Conservation (phyloP, 305 asterid genomes). For the Fraxinus paxiana region DNA sequence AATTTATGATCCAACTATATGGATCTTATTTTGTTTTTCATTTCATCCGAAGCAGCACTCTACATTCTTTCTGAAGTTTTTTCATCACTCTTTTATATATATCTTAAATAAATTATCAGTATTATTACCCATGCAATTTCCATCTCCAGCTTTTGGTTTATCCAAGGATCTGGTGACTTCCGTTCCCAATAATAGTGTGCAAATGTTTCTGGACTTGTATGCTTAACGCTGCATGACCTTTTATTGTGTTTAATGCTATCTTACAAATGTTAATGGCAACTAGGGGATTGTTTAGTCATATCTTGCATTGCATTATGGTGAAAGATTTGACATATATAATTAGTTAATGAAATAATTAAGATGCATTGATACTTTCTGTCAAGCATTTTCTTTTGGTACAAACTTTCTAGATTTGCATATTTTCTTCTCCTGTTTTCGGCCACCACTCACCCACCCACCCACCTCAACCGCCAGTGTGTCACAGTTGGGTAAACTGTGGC, state of each 20-base stretch:
- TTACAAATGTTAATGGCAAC: constrained; percentile 25
- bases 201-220: constrained; percentile 26
- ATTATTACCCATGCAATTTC: neutral
- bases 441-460: neutral
- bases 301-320: constrained; percentile 21
- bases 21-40: no score
- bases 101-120: neutral
- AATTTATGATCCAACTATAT: neutral
- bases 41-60: neutral
- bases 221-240: constrained; percentile 19
- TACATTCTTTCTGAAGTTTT: neutral
- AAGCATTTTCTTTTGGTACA: neutral
- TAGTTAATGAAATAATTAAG: neutral
- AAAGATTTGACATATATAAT: constrained; percentile 21
- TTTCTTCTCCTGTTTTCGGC: neutral
- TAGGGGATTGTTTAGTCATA: constrained; percentile 33
- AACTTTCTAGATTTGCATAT: neutral
- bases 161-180: constrained; percentile 13
- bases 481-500: neutral
- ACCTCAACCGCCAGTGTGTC: neutral
- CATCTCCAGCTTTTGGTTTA: neutral
- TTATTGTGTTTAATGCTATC: constrained; percentile 16
- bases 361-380: neutral
- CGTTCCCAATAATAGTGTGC: constrained; percentile 17
- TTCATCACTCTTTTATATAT: neutral